Base-by-base conservation (phyloP, 192 early-diverging fungal species). In the Backusella tarrabulga region DNA sequence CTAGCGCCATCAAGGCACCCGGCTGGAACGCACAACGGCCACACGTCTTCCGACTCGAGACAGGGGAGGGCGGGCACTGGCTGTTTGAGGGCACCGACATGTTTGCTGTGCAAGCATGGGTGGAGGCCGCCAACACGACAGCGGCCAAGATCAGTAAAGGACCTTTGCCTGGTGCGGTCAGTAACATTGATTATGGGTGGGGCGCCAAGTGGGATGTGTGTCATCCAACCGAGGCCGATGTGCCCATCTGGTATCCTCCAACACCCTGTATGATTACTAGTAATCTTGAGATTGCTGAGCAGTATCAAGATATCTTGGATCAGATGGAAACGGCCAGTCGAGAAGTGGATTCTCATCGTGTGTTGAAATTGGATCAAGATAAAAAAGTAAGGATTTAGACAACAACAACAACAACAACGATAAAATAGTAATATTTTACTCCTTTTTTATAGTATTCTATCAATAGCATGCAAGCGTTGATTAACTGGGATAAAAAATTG, bases 31-130 rank as follows among this genome's bases (percentile, higher is more conserved):
- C 9, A 6, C 71, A 72, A 34, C 41, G 71, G 4, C 71, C 71
- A 6, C 71, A 72, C 6, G 71, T 72, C 5, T 72, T 72, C 19
- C 71, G 71, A 6, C 14, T 72, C 23, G 71, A 72, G 15, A 72
- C 71, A 9, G 40, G 12, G 0, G 71, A 72, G 42, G 71, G 71
- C 2, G 71, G 71, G 4, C 40, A 44, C 26, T 72, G 71, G 71
- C 29, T 72, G 0, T 72, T 72, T 72, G 71, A 72, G 44, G 23
- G 41, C 15, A 72, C 29, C 4, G 71, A 72, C 26, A 72, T 72
- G 71, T 72, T 72, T 46, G 71, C 71, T 6, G 71, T 50, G 23
- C 71, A 72, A 9, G 71, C 71, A 2, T 72, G 71, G 71, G 42
- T 72, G 0, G 71, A 72, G 26, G 40, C 71, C 9, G 42, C 71